These are phyloP conservation scores for Fraxinus greggii DNA, from an alignment of 305 asterid genomes.

Conservation along the genomic window DNA sequence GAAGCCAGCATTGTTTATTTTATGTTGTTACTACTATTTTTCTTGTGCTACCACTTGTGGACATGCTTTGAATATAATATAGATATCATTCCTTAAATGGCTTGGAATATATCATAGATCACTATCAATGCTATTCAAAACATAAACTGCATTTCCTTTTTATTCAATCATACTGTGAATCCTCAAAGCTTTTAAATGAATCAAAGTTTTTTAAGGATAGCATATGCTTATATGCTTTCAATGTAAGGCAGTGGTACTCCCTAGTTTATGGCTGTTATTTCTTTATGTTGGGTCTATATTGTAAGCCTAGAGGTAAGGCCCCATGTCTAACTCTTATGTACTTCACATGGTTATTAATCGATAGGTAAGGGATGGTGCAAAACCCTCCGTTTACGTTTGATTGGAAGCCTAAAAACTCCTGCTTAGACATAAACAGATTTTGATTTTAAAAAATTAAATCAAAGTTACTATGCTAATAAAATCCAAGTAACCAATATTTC, in stretches of 20 bases:
- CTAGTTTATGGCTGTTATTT: not conserved
- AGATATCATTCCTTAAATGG: not conserved
- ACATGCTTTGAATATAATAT: not conserved
- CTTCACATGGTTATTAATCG: not conserved
- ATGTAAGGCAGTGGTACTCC: not conserved
- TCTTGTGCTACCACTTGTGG: not conserved
- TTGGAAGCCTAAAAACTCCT: not conserved
- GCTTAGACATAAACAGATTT: not conserved
- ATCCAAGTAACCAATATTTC: not conserved
- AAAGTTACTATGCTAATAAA: not conserved
- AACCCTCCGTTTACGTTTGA: not conserved
- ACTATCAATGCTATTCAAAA: not conserved
- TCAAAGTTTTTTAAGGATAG: not conserved
- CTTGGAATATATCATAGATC: not conserved
- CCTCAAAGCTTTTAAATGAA: not conserved
- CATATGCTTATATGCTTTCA: not conserved
- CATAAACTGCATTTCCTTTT: not conserved
- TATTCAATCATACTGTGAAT: not conserved
- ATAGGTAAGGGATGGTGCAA: not conserved
- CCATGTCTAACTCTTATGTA: not conserved
- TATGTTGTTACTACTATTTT: not conserved
- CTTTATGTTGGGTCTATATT: not conserved
- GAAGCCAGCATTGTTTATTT: not conserved
- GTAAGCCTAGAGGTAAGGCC: not conserved
- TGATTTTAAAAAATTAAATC: not conserved